Conservation (phyloP, 108 stramenopile genomes). For the Chaetoceros tenuissimus region DNA sequence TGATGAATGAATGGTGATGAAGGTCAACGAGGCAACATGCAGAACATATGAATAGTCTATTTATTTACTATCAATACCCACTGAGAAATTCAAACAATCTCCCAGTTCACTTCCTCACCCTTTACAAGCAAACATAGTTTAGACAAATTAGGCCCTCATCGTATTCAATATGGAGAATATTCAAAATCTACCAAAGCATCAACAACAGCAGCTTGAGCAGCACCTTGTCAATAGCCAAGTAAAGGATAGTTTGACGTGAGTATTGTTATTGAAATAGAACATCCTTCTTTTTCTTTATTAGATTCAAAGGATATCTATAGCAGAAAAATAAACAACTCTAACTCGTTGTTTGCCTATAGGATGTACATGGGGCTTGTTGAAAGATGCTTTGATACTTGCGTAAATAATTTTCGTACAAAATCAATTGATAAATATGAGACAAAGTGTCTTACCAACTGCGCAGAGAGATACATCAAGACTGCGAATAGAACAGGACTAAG, state of each 20-base stretch:
- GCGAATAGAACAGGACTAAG: slow-evolving; percentile 81
- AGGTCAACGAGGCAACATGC: no score
- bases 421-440: slow-evolving; percentile 69
- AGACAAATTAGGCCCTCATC: no score
- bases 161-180: slow-evolving; percentile 43
- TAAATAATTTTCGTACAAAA: slow-evolving; percentile 78
- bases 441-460: slow-evolving; percentile 54
- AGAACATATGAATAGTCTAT: no score
- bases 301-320: background rate
- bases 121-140: no score
- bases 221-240: slow-evolving; percentile 78
- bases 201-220: slow-evolving; percentile 82
- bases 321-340: background rate
- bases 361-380: slow-evolving; percentile 84
- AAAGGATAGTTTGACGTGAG: slow-evolving; percentile 83
- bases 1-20: no score
- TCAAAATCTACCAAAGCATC: slow-evolving; percentile 63
- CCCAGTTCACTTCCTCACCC: no score
- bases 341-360: slow-evolving; percentile 17
- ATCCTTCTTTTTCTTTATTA: background rate
- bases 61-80: no score
- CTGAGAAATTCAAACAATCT: no score
- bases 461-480: slow-evolving; percentile 78
- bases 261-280: background rate
- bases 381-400: slow-evolving; percentile 71